phyloP scores from a whole-genome alignment of 306 rosid species.

The Fragaria ananassa region DNA sequence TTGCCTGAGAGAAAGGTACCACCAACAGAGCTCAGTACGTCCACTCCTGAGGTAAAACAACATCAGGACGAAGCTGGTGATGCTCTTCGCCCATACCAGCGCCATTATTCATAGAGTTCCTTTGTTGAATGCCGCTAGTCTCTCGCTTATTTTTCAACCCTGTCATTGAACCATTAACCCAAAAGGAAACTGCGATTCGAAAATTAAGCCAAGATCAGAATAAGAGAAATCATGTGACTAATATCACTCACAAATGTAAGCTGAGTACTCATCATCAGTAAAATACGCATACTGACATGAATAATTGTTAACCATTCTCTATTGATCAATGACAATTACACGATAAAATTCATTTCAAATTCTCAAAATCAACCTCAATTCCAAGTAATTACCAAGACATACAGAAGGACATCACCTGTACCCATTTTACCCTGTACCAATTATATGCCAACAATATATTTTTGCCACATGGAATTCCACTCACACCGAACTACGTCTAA shows the following conservation, averaged over 20 bases:
- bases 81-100: not conserved
- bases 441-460: too few relatives aligned
- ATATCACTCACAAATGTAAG: not conserved
- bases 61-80: conserved; percentile 21
- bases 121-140: conserved; percentile 7
- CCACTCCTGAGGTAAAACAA: conserved; percentile 42
- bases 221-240: not conserved
- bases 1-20: not conserved
- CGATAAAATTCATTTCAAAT: not conserved
- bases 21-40: conserved; percentile 18
- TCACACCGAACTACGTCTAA: too few relatives aligned
- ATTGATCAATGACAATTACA: not conserved
- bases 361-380: not conserved
- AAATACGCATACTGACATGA: not conserved
- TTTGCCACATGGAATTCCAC: too few relatives aligned
- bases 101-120: not conserved
- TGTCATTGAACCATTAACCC: not conserved
- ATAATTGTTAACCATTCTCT: not conserved
- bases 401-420: not conserved
- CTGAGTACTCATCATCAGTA: not conserved
- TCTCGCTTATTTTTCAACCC: conserved; percentile 15
- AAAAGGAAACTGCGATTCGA: not conserved
- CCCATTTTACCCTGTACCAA: too few relatives aligned
- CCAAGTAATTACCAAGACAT: not conserved
- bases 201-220: not conserved